These are phyloP conservation scores for Kingdonia uniflora DNA, from an alignment of 164 flowering plant genomes.

Conservation along the genomic window DNA sequence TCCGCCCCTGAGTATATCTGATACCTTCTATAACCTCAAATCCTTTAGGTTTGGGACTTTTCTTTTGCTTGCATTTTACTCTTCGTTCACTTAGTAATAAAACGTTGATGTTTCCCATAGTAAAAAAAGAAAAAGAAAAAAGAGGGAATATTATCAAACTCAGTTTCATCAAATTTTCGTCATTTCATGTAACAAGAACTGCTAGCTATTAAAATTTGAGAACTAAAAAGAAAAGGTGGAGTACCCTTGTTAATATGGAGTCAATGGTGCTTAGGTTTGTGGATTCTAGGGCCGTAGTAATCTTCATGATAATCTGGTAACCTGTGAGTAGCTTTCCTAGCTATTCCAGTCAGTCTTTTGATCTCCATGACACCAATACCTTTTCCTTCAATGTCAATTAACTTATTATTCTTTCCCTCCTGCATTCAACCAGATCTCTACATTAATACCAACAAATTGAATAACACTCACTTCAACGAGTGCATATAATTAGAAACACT, in stretches of 20 bases:
- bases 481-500: no score
- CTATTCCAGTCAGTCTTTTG: slow-evolving; percentile 16
- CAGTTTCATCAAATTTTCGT: no score
- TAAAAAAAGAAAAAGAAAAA: no score
- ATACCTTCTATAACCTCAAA: no score
- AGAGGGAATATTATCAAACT: no score
- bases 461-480: slow-evolving; percentile 5
- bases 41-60: no score
- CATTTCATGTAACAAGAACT: no score
- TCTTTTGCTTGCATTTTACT: no score
- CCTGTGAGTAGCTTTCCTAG: slow-evolving; percentile 30
- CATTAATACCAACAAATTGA: not conserved
- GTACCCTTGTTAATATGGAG: not conserved
- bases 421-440: slow-evolving; percentile 3
- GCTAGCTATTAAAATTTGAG: not conserved
- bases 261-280: slow-evolving; percentile 6
- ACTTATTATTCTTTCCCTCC: slow-evolving; percentile 14
- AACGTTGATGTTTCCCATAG: no score
- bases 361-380: slow-evolving; percentile 33
- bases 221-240: not conserved
- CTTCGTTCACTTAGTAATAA: no score
- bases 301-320: slow-evolving; percentile 70
- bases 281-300: slow-evolving; percentile 48
- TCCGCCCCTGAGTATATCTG: no score
- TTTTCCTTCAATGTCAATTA: slow-evolving; percentile 9